Evolutionary conservation across 202 grass and related monocot genomes (phyloP), one percentile per base, ranked within the genome.

Genomic region (Hordeum pubiflorum): DNA sequence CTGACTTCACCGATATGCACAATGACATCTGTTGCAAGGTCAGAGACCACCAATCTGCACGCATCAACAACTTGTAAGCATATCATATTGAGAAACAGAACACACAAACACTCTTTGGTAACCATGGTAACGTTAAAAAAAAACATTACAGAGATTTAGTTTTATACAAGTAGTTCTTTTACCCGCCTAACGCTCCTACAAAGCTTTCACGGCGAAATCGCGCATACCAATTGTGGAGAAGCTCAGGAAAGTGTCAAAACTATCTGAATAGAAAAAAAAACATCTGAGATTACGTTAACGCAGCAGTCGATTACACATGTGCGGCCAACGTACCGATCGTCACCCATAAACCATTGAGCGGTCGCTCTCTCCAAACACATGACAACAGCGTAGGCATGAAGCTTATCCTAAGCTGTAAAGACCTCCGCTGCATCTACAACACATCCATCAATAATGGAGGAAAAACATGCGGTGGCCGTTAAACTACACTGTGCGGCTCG

Each of bases 1-100:
- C 82, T 93, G 64, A 91, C 85, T 79, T 91, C 87, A 0, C 72
- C 79, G 37, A 91, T 89, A 66, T 89, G 89, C 50, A 99, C 82
- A 32, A 90, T 63, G 1, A 96, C 89, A 84, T 96, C 96, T 61
- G 96, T 93, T 75, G 96, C 84, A 55, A 99, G 90, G 75, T 99
- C 96, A 43, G 96, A 99, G 21, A 84, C 79, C 64, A 96, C 90
- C 73, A 81, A 91, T 84, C 96, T 99, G 90, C 82, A 44, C 39
- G 36, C 12, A 81, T 68, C 9, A 58, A 55, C 41, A 66, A 68
- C 27, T 13, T 75, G 43, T 88, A 36, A 76, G 83, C 41, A 83
- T 82, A 78, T 41, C n/a, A 59, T 55, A 58, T 55, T 60, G 40
- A 0, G 65, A 46, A 64, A 38, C 44, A 15, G 32, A 74, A 72